Conservation (phyloP, 116 monocot genomes). For the Posidonia oceanica region DNA sequence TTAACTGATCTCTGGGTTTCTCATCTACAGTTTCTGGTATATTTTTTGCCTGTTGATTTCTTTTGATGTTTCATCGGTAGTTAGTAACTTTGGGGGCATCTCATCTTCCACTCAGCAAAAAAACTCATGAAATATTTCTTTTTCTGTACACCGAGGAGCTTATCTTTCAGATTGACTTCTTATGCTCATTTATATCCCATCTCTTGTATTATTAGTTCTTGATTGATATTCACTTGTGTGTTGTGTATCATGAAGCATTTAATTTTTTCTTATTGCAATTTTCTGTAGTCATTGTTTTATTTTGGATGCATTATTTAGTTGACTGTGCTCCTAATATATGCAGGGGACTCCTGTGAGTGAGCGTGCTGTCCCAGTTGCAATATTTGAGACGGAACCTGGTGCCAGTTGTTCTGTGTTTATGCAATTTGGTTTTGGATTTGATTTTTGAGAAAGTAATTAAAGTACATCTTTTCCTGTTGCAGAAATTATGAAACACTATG, state of each 20-base stretch:
- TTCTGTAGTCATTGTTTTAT: too few species aligned
- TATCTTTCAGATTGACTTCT: neutral
- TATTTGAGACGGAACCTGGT: slow-evolving; percentile 92
- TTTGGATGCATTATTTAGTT: neutral
- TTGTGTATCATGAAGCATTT: too few species aligned
- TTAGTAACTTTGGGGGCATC: too few species aligned
- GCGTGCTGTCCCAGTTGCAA: slow-evolving; percentile 90
- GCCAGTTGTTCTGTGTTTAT: neutral
- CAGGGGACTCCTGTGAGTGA: slow-evolving; percentile 97
- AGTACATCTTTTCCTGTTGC: neutral
- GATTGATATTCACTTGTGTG: neutral
- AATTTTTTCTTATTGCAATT: too few species aligned
- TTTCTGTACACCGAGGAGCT: too few species aligned
- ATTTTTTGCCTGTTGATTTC: too few species aligned
- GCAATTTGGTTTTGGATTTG: neutral
- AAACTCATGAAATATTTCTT: too few species aligned
- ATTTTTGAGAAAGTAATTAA: neutral
- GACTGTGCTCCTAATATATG: neutral
- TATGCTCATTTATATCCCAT: neutral
- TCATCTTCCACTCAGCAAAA: too few species aligned
- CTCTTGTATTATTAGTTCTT: neutral
- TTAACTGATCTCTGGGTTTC: too few species aligned
- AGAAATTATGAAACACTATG: slow-evolving; percentile 73
- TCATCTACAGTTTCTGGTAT: too few species aligned
- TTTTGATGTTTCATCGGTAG: too few species aligned